Evolutionary conservation across 305 asterid species (phyloP).

Genomic region (Fraxinus sp.): DNA sequence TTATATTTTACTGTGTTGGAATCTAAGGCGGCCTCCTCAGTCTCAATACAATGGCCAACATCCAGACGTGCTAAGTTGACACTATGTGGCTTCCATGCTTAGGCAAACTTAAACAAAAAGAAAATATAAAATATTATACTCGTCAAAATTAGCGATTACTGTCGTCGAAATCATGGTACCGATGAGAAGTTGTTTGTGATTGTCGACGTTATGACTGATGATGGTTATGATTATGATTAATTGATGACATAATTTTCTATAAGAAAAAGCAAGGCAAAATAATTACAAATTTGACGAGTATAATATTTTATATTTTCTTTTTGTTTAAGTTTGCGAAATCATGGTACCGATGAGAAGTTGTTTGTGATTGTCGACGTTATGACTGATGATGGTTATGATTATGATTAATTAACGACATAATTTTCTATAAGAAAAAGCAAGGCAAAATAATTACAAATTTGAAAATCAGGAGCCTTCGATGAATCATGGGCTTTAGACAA

Average conservation of each 20-base stretch:
- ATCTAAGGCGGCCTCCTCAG: not conserved
- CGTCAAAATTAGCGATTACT: not conserved
- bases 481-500: not conserved
- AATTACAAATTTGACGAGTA: not conserved
- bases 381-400: not conserved
- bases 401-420: too few relatives aligned
- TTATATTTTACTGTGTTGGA: not conserved
- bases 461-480: not conserved
- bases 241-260: too few relatives aligned
- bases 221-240: not conserved
- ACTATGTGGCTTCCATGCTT: not conserved
- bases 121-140: too few relatives aligned
- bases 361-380: not conserved
- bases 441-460: not conserved
- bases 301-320: too few relatives aligned
- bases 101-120: not conserved
- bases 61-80: not conserved
- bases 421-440: too few relatives aligned
- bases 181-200: not conserved
- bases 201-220: not conserved
- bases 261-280: not conserved
- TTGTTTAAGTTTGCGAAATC: not conserved
- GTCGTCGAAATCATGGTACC: not conserved
- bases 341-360: not conserved
- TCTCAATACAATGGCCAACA: not conserved